Evolutionary conservation across 495 filamentous ascomycete genomes (phyloP), one percentile per base, ranked within the genome.

Genomic region (Hypoxylon subgilvum): DNA sequence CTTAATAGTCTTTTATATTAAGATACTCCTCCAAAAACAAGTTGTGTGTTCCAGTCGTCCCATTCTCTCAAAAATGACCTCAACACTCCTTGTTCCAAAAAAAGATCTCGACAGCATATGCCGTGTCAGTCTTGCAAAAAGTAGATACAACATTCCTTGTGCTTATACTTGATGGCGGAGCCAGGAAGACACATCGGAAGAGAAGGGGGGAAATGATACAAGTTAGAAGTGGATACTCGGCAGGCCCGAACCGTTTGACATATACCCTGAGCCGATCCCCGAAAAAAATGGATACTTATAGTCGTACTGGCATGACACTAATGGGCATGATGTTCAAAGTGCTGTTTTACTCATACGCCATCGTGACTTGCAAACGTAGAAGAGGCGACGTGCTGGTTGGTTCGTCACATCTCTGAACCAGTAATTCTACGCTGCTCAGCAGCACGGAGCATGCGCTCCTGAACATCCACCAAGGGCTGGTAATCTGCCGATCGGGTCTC

Each of bases 371-470:
- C 31, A 36, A 32, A n/a, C n/a, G n/a, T n/a, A n/a, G n/a, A n/a
- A n/a, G n/a, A n/a, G 21, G 28, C 40, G 23, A 7, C 23, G 7
- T 21, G 25, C 5, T n/a, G 21, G 14, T 4, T 44, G 21, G 45
- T 27, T 17, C 40, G 23, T 57, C 46, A 69, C 57, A 61, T 67
- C 17, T 69, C 65, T 18, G 64, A 70, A 51, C 67, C 64, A 57
- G 68, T 61, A 45, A 67, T 61, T 23, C 65, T 65, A 41, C 64
- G 65, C 49, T 65, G 60, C 36, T 65, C 47, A 3, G 65, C 67
- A 32, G 65, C 64, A 44, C 67, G 67, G 23, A 67, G 57, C 64
- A 65, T 70, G 19, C 45, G 65, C 53, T 70, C 52, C 27, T 65
- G 64, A 0, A 65, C 41, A 17, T 70, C 65, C 39, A 55, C 65